Conservation (phyloP, 179 eudicot genomes). For the Patellifolia procumbens region DNA sequence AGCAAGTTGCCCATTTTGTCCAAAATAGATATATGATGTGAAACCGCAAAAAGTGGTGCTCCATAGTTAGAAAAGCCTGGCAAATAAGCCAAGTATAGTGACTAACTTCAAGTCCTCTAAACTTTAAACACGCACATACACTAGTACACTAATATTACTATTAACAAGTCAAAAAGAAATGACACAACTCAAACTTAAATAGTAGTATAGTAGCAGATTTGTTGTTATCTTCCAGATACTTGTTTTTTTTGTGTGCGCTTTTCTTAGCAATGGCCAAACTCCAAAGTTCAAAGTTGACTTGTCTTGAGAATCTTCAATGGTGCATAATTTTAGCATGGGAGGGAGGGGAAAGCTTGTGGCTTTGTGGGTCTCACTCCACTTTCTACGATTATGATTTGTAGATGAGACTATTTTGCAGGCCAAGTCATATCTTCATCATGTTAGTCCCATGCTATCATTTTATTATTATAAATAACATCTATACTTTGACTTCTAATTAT, state of each 20-base stretch:
- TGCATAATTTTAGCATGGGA: background rate
- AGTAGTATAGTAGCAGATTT: background rate
- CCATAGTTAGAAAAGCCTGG: background rate
- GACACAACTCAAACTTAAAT: background rate
- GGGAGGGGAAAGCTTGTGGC: background rate
- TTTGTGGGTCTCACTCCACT: constrained; percentile 18
- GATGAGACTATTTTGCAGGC: background rate
- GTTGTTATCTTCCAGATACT: background rate
- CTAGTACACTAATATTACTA: constrained; percentile 14
- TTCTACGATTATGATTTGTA: background rate
- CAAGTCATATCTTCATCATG: constrained; percentile 14
- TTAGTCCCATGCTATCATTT: constrained; percentile 4
- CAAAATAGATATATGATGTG: background rate
- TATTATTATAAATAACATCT: background rate
- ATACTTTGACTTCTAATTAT: constrained; percentile 10
- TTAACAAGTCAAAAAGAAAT: constrained; percentile 28
- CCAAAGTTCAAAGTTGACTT: constrained; percentile 37
- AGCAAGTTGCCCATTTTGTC: too few species aligned
- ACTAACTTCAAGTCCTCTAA: constrained; percentile 19
- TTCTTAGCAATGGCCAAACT: background rate
- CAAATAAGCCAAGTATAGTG: constrained; percentile 14
- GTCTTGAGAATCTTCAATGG: constrained; percentile 17
- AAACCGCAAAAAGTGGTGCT: background rate
- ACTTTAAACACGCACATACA: background rate
- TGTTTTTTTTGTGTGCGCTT: background rate